Base-by-base conservation (phyloP, 2,329 filamentous ascomycete genomes). In the Talaromyces sp. region DNA sequence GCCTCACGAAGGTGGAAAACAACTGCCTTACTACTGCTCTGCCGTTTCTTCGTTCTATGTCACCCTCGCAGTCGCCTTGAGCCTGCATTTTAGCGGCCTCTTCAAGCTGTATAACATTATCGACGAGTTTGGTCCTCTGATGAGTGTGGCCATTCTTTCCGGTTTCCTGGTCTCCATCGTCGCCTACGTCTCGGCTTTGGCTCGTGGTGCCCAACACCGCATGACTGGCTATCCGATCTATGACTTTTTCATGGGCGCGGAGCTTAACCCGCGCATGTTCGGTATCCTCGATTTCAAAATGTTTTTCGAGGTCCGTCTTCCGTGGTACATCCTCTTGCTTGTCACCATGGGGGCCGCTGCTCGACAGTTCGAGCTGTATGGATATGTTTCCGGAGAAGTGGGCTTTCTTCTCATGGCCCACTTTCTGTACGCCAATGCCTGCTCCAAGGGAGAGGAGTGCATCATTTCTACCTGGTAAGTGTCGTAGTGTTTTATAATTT, bases 1-100 rank as follows among this genome's bases (percentile, higher is more conserved):
- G 52, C 85, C 88, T 24, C 90, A 96, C 71, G 83, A 88, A 69
- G 87, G 87, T 62, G 91, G 91, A 70, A 90, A 93, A 82, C 90
- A 96, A 79, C 84, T 99, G 62, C 83, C 84, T 64, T 99, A 99
- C 82, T 97, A 93, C 80, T 99, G 95, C 84, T 96, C 92, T 51
- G 95, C 87, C 63, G 88, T 93, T 68, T 85, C 82, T 77, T 93
- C 90, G 63, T 91, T 96, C 75, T 99, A 96, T 79, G 84, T 87
- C 51, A 98, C 91, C 66, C 89, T 97, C 67, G 80, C 82, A 10
- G 77, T 91, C 38, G 86, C 88, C 43, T 79, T 84, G n/a, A 77
- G 73, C 8, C 84, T 98, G 57, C 95, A 99, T 77, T 86, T 89
- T 71, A 89, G 88, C 14, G 91, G 91, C 29, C 66, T 92, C 62